Evolutionary conservation across 176 grass and related monocot species (phyloP), one percentile per base, ranked within the genome.

Genomic region (Canna indica): DNA sequence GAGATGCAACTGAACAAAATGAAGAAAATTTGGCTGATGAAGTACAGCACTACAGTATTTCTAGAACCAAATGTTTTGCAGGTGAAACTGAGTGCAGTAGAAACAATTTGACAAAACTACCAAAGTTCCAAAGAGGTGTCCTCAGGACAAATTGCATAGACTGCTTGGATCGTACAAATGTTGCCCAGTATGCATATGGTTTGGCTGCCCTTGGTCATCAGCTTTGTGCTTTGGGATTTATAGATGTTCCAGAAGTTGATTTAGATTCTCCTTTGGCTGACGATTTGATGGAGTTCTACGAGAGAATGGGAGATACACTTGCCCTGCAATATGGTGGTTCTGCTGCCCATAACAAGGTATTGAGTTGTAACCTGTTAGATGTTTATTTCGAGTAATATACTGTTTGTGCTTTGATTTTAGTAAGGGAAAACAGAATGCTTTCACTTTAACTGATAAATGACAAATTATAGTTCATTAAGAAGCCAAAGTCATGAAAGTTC

Each of bases 261-360:
- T 31, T 94, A 69, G 82, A 99, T 80, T 73, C 80, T 57, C 84
- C 82, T 46, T 72, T 90, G 71, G 84, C 84, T 60, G 79, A 88
- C 77, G 83, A 90, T 76, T 67, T 99, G 67, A 94, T 94, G 95
- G 78, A 87, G 50, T 82, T 82, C 69, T 99, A 99, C 86, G 95
- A 99, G 68, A 83, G 81, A 62, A 99, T 99, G 95, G 95, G 95
- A 2, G 95, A 99, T 74, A 93, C 78, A 10, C 80, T 99, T 44
- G 82, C 90, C 54, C 81, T 99, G 18, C 90, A 99, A 67, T 99
- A 99, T 24, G 81, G 80, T 59, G 95, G 95, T 31, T 99, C 95
- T 78, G 95, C 90, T 63, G 95, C 95, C 64, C 95, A 99, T 79
- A 99, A 99, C 60, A 99, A 99, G 95, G 95, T 99, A 85, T 13